phyloP scores from a whole-genome alignment of 108 stramenopile species.

The Discostella pseudostelligera region DNA sequence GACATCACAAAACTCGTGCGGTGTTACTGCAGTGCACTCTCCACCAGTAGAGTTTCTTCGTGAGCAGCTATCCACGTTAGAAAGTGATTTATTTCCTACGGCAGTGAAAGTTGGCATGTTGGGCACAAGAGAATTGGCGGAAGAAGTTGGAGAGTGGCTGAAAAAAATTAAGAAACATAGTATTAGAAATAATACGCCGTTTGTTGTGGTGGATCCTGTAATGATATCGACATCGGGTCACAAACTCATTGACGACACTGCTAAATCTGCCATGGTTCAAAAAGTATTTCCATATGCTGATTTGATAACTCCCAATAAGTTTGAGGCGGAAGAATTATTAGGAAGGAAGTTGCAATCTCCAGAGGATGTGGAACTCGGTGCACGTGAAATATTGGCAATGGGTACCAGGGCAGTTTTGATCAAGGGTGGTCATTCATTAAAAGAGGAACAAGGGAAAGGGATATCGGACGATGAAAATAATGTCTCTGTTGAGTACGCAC shows the following conservation, averaged over 20 bases:
- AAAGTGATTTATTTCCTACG: slow-evolving; percentile 71
- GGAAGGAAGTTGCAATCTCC: slow-evolving; percentile 52
- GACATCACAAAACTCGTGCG: slow-evolving; percentile 84
- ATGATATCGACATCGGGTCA: slow-evolving; percentile 91
- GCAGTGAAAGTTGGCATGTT: slow-evolving; percentile 93
- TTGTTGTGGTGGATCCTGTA: slow-evolving; percentile 91
- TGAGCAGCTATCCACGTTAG: slow-evolving; percentile 62
- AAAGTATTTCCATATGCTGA: slow-evolving; percentile 81
- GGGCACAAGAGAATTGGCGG: slow-evolving; percentile 69
- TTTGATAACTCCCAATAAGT: slow-evolving; percentile 89
- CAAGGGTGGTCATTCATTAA: slow-evolving; percentile 86
- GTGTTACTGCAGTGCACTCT: slow-evolving; percentile 68
- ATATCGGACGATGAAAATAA: slow-evolving; percentile 20
- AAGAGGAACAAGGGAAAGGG: slow-evolving; percentile 31
- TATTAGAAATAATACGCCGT: slow-evolving; percentile 27
- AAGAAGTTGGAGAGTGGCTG: slow-evolving; percentile 68
- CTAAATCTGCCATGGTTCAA: slow-evolving; percentile 65
- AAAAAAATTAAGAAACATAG: slow-evolving; percentile 28
- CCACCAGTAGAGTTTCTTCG: slow-evolving; percentile 61
- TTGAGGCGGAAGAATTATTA: slow-evolving; percentile 89
- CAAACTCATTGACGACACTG: slow-evolving; percentile 75
- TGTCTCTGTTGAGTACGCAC: slow-evolving; percentile 59
- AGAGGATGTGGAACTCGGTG: slow-evolving; percentile 78
- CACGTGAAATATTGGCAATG: slow-evolving; percentile 66
- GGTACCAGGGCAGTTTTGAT: slow-evolving; percentile 81